Conservation (phyloP, 192 early-diverging fungal species). For the Coemansia sp. region DNA sequence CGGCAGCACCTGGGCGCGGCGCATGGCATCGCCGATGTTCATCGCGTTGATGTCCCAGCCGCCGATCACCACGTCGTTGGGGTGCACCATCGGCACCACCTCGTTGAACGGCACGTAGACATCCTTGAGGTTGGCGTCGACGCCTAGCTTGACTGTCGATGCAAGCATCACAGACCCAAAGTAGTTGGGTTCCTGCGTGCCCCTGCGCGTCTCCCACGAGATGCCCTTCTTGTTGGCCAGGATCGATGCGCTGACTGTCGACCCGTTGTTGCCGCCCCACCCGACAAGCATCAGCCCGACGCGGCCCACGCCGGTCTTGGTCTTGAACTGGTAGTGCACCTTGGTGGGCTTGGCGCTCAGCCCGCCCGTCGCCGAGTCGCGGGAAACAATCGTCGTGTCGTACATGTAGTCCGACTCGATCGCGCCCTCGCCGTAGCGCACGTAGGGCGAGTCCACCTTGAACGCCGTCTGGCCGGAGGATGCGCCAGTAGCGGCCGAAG, state of each 20-base stretch:
- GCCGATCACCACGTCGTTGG: conserved; percentile 95
- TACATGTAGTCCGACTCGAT: conserved; percentile 89
- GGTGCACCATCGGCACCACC: conserved; percentile 95
- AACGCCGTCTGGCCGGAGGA: conserved; percentile 60
- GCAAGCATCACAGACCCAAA: conserved; percentile 95
- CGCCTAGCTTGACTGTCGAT: conserved; percentile 94
- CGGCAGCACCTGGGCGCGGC: conserved; percentile 92
- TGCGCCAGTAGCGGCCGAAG: conserved; percentile 22
- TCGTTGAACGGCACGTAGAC: conserved; percentile 90
- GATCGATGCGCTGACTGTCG: conserved; percentile 94
- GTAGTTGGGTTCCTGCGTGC: conserved; percentile 92
- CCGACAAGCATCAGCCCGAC: conserved; percentile 97
- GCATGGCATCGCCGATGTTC: conserved; percentile 91
- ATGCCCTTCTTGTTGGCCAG: conserved; percentile 88
- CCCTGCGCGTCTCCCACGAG: conserved; percentile 91
- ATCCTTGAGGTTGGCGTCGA: conserved; percentile 78
- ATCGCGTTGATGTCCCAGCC: conserved; percentile 95
- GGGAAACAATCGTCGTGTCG: conserved; percentile 80
- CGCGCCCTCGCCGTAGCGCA: conserved; percentile 74
- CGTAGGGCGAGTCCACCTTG: conserved; percentile 87
- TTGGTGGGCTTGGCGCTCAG: conserved; percentile 81
- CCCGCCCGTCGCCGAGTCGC: conserved; percentile 61
- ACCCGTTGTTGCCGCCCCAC: conserved; percentile 99
- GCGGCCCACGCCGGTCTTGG: conserved; percentile 67
- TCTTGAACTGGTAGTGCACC: conserved; percentile 88